Conservation (phyloP, 768 basidiomycete genomes). For the Leccinum barrowsii region DNA sequence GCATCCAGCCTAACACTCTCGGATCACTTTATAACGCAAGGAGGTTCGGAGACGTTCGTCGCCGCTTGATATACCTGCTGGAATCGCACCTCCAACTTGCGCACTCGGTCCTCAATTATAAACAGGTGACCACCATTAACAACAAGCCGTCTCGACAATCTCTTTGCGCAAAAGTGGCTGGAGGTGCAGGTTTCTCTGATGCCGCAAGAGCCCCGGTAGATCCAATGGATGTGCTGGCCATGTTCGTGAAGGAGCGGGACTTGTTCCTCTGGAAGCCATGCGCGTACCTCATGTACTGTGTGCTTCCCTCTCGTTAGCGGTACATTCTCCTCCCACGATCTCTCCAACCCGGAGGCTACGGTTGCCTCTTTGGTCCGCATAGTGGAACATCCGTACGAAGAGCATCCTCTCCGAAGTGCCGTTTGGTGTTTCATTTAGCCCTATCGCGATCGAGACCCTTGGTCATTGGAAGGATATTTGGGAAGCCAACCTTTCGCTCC, state of each 20-base stretch:
- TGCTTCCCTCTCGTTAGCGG: constrained; percentile 55
- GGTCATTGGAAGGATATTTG: constrained; percentile 71
- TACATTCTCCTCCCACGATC: constrained; percentile 68
- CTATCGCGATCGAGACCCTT: constrained; percentile 67
- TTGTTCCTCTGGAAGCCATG: constrained; percentile 68
- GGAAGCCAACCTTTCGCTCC: constrained; percentile 71
- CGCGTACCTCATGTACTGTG: constrained; percentile 65
- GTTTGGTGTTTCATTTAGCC: constrained; percentile 80
- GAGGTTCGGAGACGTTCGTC: constrained; percentile 60
- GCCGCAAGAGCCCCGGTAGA: constrained; percentile 50
- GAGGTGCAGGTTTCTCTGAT: constrained; percentile 42
- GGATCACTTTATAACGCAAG: constrained; percentile 57
- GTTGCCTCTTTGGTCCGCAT: constrained; percentile 67
- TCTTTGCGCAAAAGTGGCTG: constrained; percentile 59
- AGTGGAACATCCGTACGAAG: constrained; percentile 76
- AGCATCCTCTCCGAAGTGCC: constrained; percentile 64
- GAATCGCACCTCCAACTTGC: constrained; percentile 62
- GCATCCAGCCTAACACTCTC: constrained; percentile 57
- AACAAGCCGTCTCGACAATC: constrained; percentile 67
- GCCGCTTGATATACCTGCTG: constrained; percentile 64
- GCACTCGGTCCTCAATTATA: constrained; percentile 46
- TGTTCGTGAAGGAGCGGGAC: constrained; percentile 62
- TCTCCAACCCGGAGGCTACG: constrained; percentile 71
- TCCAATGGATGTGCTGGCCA: constrained; percentile 71
- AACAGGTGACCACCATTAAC: constrained; percentile 44